A percentile compares a stretch with the other conserved stretches of the same genome.
Evolutionary conservation across 2,329 filamentous ascomycete species (phyloP).

Genomic region (Cytospora piceae): DNA sequence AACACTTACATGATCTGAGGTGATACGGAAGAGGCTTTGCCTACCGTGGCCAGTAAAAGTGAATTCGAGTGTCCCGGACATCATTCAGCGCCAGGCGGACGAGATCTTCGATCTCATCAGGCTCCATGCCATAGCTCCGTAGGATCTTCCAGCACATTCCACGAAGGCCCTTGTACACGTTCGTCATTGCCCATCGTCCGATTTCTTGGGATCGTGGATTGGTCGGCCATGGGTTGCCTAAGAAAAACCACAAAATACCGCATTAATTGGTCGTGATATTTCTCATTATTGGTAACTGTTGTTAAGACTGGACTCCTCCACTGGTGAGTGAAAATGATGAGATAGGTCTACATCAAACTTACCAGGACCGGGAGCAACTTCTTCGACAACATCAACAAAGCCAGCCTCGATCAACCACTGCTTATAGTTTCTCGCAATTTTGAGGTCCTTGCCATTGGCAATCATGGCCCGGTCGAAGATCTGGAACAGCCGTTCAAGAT

Average conservation of each 20-base stretch:
- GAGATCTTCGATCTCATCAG: slow-evolving; percentile 35
- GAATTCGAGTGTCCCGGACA: slow-evolving; percentile 25
- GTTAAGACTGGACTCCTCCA: too few relatives aligned
- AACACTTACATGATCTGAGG: neutral
- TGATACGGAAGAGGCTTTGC: neutral
- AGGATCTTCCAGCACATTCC: slow-evolving; percentile 37
- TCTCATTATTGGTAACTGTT: too few relatives aligned
- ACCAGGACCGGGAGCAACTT: slow-evolving; percentile 21
- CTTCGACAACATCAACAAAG: slow-evolving; percentile 38
- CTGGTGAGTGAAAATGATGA: too few relatives aligned
- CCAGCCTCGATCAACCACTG: slow-evolving; percentile 37
- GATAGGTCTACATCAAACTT: neutral
- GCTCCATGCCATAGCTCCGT: slow-evolving; percentile 36
- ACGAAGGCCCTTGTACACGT: slow-evolving; percentile 37
- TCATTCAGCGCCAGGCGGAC: slow-evolving; percentile 32
- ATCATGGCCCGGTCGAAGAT: slow-evolving; percentile 21
- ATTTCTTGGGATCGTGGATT: slow-evolving; percentile 35
- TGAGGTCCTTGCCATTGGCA: slow-evolving; percentile 30
- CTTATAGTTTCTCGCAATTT: slow-evolving; percentile 32
- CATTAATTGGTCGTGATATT: too few relatives aligned
- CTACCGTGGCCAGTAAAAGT: slow-evolving; percentile 16
- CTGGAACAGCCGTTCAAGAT: neutral
- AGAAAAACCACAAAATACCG: neutral
- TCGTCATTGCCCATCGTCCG: slow-evolving; percentile 38
- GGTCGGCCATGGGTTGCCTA: slow-evolving; percentile 39